Base-by-base conservation (phyloP, 805 yeast species). In the Candida easanensis region DNA sequence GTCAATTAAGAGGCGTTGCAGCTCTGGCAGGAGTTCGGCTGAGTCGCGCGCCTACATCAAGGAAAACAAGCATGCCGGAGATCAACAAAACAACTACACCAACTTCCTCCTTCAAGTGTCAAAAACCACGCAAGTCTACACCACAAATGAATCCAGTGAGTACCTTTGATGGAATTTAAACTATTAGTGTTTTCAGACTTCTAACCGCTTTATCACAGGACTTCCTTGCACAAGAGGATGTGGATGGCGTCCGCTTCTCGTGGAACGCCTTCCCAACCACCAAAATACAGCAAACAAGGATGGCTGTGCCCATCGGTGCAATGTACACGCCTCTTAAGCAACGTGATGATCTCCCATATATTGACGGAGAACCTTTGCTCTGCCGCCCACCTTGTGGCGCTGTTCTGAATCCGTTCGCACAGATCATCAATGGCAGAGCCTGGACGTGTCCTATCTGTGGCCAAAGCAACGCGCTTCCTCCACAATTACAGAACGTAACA, bases 361-460 rank as follows among this genome's bases (percentile, higher is more conserved):
- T 74, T 19, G 65, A 68, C n/a, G 61, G 61, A 0, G 67, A 69
- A 9, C 73, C 76, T 13, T 60, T 74, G 19, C 65, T 69, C 19
- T 81, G 86, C 58, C 71, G 77, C 22, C 71, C 68, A 38, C 57
- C 60, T 0, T 81, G 87, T 61, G 69, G 73, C 36, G 68, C 78
- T 2, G 70, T 79, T 15, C 53, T 77, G 40, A 79, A 76, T 53
- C 84, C 85, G 1, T 80, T 62, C 48, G 74, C 49, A 14, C 50
- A 45, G 19, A 22, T 57, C 5, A 70, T 57, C 16, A 53, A 50
- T 10, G 49, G 58, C 8, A 56, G 53, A 32, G 46, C 57, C 4
- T 81, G 86, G 86, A 51, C 69, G 4, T 81, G 87, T 61, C 76
- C 77, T 20, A 65, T 80, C 39, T 81, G 87, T 64, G 65, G 68